These are phyloP conservation scores for Neurospora pannonica DNA, from an alignment of 495 filamentous ascomycete genomes.

Conservation along the genomic window DNA sequence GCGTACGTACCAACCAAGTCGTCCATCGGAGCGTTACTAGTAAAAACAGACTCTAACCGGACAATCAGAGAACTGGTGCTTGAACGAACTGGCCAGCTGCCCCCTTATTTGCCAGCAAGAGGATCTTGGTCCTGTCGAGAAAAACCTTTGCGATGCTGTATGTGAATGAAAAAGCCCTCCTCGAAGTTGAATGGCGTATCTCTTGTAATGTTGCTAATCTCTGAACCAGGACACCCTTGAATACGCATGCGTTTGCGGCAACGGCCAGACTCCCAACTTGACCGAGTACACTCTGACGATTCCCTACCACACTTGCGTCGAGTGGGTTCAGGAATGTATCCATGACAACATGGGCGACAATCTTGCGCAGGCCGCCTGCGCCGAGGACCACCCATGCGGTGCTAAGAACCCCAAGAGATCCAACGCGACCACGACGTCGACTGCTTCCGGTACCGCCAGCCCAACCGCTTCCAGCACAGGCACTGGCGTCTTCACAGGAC, in stretches of 20 bases:
- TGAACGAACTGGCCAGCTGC: slow-evolving; percentile 54
- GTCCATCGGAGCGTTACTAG: not conserved
- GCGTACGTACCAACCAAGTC: slow-evolving; percentile 19
- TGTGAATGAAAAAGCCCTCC: slow-evolving; percentile 18
- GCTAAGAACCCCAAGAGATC: slow-evolving; percentile 56
- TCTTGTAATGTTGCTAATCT: not conserved
- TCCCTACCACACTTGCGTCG: slow-evolving; percentile 73
- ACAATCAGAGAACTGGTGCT: slow-evolving; percentile 57
- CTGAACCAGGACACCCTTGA: slow-evolving; percentile 49
- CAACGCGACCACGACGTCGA: slow-evolving; percentile 48
- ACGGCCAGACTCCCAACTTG: slow-evolving; percentile 62
- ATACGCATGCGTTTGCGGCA: slow-evolving; percentile 69
- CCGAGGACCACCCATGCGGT: slow-evolving; percentile 67
- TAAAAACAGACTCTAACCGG: slow-evolving; percentile 14
- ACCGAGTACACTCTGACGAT: slow-evolving; percentile 79
- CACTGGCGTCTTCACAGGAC: slow-evolving; percentile 37
- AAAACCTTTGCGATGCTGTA: slow-evolving; percentile 67
- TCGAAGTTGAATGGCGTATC: not conserved
- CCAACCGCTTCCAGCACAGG: slow-evolving; percentile 22
- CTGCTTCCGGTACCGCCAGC: slow-evolving; percentile 30
- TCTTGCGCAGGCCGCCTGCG: slow-evolving; percentile 54
- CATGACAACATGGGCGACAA: slow-evolving; percentile 31
- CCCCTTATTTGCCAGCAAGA: slow-evolving; percentile 72
- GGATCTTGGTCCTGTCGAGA: slow-evolving; percentile 35
- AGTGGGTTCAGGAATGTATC: slow-evolving; percentile 58